Evolutionary conservation across 352 stramenopile species (phyloP).

Genomic region (Pythium rishiriense): DNA sequence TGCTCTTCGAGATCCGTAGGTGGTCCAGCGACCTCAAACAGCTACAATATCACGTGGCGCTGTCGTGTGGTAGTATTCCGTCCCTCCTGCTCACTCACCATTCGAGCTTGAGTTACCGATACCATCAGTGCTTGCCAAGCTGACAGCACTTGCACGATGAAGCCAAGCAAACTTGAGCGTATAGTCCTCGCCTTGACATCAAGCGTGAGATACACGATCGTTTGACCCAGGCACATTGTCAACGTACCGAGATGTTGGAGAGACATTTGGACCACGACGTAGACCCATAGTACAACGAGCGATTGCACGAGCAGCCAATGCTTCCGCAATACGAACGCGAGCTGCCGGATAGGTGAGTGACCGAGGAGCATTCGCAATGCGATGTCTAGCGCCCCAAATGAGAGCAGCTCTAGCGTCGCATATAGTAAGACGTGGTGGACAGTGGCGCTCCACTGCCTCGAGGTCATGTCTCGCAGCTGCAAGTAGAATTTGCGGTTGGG

Average conservation of each 20-base stretch:
- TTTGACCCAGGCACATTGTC: background rate
- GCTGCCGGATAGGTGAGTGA: slow-evolving; percentile 21
- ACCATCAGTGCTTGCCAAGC: too few species aligned
- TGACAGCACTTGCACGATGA: too few species aligned
- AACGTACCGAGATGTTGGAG: slow-evolving; percentile 18
- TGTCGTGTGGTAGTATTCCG: too few species aligned
- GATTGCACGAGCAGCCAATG: slow-evolving; percentile 28
- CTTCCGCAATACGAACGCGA: slow-evolving; percentile 36
- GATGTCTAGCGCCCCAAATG: slow-evolving; percentile 20
- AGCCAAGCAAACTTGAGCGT: slow-evolving; percentile 18
- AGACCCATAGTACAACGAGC: slow-evolving; percentile 25
- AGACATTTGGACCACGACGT: slow-evolving; percentile 19
- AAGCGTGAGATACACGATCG: background rate
- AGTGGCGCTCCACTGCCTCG: background rate
- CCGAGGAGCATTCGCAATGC: slow-evolving; percentile 26
- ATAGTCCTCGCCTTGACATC: slow-evolving; percentile 10
- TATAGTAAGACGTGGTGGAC: slow-evolving; percentile 25
- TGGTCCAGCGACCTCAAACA: too few species aligned
- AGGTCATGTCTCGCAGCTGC: slow-evolving; percentile 7
- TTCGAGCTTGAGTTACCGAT: too few species aligned
- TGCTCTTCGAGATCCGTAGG: too few species aligned
- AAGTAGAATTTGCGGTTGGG: slow-evolving; percentile 31
- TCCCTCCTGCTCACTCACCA: too few species aligned
- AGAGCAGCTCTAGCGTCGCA: slow-evolving; percentile 29
- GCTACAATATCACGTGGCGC: too few species aligned